Evolutionary conservation across 2,329 filamentous ascomycete genomes (phyloP).

Genomic region (Emergomyces pasteurianus): DNA sequence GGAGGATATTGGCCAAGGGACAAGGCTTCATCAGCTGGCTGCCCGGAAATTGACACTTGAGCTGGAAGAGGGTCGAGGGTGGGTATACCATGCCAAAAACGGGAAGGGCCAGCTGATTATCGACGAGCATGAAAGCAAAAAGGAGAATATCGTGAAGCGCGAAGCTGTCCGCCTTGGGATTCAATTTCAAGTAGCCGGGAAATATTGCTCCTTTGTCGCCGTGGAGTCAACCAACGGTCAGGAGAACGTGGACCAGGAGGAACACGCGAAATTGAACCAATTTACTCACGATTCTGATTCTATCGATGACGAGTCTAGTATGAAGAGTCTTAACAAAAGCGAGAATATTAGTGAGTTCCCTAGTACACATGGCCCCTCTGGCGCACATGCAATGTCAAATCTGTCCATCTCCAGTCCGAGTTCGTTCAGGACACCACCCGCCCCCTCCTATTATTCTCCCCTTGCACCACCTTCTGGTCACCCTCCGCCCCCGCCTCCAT

Average conservation of each 20-base stretch:
- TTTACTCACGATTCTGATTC: neutral
- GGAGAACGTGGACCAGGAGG: constrained; percentile 18
- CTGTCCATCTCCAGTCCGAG: neutral
- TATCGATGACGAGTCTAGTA: neutral
- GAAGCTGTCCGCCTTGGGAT: constrained; percentile 56
- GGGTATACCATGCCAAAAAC: constrained; percentile 45
- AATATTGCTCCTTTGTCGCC: constrained; percentile 64
- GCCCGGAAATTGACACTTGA: constrained; percentile 56
- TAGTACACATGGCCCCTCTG: neutral
- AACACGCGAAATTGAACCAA: neutral
- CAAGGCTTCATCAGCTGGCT: constrained; percentile 58
- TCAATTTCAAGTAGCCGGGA: constrained; percentile 54
- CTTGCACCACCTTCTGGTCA: neutral
- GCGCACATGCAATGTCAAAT: neutral
- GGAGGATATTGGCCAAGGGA: constrained; percentile 33
- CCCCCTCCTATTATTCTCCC: neutral
- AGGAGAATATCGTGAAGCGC: constrained; percentile 49
- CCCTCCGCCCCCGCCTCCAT: neutral
- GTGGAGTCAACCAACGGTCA: constrained; percentile 20
- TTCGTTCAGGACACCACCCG: neutral
- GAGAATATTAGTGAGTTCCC: too few species aligned
- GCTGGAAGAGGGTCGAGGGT: constrained; percentile 58
- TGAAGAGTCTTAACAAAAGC: too few species aligned
- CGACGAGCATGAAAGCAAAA: constrained; percentile 38
- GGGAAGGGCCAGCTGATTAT: constrained; percentile 34